Evolutionary conservation across 2,329 filamentous ascomycete species (phyloP).

Genomic region (Microsporum audouinii): DNA sequence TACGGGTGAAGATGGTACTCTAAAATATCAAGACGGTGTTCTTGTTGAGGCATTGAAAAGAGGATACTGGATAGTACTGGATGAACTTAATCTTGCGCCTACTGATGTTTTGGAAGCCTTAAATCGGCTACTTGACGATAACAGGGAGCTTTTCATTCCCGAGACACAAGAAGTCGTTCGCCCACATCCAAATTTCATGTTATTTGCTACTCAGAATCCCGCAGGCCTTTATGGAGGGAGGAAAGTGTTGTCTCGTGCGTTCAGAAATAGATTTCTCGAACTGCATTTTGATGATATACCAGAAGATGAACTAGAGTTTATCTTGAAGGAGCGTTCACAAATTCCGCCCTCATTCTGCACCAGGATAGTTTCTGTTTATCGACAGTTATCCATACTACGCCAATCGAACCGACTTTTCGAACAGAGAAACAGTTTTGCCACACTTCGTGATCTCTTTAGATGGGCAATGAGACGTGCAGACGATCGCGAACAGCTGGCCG

Average conservation of each 20-base stretch:
- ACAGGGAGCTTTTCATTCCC: conserved; percentile 85
- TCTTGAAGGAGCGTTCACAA: conserved; percentile 75
- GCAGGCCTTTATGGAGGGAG: conserved; percentile 89
- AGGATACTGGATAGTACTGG: conserved; percentile 95
- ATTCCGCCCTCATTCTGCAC: conserved; percentile 85
- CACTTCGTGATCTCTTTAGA: conserved; percentile 84
- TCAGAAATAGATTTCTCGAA: conserved; percentile 93
- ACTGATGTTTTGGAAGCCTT: conserved; percentile 94
- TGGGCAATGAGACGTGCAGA: conserved; percentile 84
- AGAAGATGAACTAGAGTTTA: conserved; percentile 82
- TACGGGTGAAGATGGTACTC: conserved; percentile 69
- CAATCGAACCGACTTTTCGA: conserved; percentile 90
- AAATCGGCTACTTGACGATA: conserved; percentile 91
- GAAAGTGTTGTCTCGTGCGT: conserved; percentile 85
- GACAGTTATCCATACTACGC: conserved; percentile 75
- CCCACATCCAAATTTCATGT: conserved; percentile 89
- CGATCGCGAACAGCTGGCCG: conserved; percentile 74
- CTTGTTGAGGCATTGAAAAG: conserved; percentile 84
- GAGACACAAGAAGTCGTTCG: conserved; percentile 91
- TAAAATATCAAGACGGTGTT: conserved; percentile 86
- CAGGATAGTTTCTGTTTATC: conserved; percentile 86
- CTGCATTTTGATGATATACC: conserved; percentile 97
- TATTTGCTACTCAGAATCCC: conserved; percentile 96
- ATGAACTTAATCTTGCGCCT: conserved; percentile 92
- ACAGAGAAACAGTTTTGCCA: conserved; percentile 95